These are phyloP conservation scores for Penicillium silybi DNA, from an alignment of 495 filamentous ascomycete genomes.

Conservation along the genomic window DNA sequence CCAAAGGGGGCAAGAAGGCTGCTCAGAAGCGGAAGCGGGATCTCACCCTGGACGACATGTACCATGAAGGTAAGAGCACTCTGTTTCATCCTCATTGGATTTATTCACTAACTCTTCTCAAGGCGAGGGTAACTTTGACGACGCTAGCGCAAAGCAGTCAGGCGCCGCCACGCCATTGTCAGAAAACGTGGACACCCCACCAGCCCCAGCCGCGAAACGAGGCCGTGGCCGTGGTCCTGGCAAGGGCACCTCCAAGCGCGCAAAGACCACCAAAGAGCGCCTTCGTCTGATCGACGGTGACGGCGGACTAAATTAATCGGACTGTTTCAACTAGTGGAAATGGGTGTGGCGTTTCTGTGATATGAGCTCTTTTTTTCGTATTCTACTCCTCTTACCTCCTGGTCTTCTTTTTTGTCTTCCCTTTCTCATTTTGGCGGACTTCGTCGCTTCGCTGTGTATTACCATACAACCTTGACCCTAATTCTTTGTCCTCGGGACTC, in stretches of 20 bases:
- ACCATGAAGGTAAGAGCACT: conserved; percentile 75
- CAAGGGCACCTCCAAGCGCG: conserved; percentile 69
- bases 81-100: background rate
- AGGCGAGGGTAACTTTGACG: conserved; percentile 95
- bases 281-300: conserved; percentile 83
- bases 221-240: conserved; percentile 42
- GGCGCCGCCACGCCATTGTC: conserved; percentile 78
- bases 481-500: conserved; percentile 34
- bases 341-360: conserved; percentile 31
- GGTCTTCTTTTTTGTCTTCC: conserved; percentile 11
- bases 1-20: conserved; percentile 55
- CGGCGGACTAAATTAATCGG: conserved; percentile 37
- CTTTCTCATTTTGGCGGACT: conserved; percentile 13
- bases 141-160: conserved; percentile 71
- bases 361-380: conserved; percentile 11
- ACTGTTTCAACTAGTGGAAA: conserved; percentile 21
- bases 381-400: background rate
- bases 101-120: conserved; percentile 23
- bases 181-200: conserved; percentile 43
- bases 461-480: conserved; percentile 36
- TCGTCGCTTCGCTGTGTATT: conserved; percentile 26
- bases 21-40: conserved; percentile 65
- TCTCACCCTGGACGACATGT: conserved; percentile 91
- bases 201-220: conserved; percentile 51
- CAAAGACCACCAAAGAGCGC: conserved; percentile 86